A percentile compares a stretch with the other conserved stretches of the same genome.
Evolutionary conservation across 2,329 filamentous ascomycete genomes (phyloP).

Genomic region (Paraconiothyrium brasiliense): DNA sequence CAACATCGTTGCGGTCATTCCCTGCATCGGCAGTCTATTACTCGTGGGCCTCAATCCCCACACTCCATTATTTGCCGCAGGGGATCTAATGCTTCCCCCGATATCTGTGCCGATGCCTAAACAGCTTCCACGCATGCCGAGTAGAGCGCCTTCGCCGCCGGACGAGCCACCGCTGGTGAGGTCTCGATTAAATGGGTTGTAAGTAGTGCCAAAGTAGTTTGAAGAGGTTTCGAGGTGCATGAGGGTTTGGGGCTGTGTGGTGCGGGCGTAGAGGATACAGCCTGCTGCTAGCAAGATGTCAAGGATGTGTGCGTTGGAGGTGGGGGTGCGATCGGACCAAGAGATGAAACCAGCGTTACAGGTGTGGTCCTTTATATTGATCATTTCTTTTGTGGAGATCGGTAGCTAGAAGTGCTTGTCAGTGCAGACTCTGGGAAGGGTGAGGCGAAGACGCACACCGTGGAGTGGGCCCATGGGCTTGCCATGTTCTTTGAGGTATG

Average conservation of each 20-base stretch:
- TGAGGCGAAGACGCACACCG: slow-evolving; percentile 47
- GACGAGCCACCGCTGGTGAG: slow-evolving; percentile 63
- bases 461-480: slow-evolving; percentile 56
- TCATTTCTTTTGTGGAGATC: slow-evolving; percentile 60
- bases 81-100: slow-evolving; percentile 64
- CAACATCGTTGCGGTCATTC: slow-evolving; percentile 50
- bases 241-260: slow-evolving; percentile 63
- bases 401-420: slow-evolving; percentile 39
- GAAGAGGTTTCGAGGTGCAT: slow-evolving; percentile 63
- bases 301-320: slow-evolving; percentile 28
- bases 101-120: slow-evolving; percentile 67
- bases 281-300: slow-evolving; percentile 50
- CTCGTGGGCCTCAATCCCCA: slow-evolving; percentile 62
- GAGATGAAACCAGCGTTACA: slow-evolving; percentile 60
- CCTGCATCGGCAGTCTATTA: slow-evolving; percentile 51
- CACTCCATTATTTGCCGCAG: slow-evolving; percentile 65
- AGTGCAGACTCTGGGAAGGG: not conserved
- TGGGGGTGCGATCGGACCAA: slow-evolving; percentile 45
- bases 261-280: slow-evolving; percentile 63
- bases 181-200: slow-evolving; percentile 63
- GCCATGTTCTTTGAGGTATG: slow-evolving; percentile 43
- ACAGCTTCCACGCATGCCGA: slow-evolving; percentile 61
- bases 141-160: slow-evolving; percentile 66
- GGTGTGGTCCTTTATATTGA: slow-evolving; percentile 59
- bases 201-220: slow-evolving; percentile 62